Evolutionary conservation across 768 basidiomycete genomes (phyloP).

Genomic region (Pleurotus tuber-regium): DNA sequence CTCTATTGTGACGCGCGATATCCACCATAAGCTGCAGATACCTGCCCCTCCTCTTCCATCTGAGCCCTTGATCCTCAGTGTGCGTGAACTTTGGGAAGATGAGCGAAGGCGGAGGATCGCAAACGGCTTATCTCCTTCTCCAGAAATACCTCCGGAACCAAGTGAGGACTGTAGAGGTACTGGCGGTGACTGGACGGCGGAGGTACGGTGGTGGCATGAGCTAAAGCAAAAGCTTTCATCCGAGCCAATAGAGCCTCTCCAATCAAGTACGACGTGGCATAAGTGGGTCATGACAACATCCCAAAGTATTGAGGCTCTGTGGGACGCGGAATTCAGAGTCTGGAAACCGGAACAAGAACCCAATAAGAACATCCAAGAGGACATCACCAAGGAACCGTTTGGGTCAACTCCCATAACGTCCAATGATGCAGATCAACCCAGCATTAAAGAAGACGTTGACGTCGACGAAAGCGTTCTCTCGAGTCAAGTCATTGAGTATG

Average conservation of each 20-base stretch:
- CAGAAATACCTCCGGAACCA: conserved; percentile 67
- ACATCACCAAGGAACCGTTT: conserved; percentile 11
- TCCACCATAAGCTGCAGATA: conserved; percentile 69
- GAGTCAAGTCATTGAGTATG: conserved; percentile 40
- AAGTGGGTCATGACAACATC: conserved; percentile 83
- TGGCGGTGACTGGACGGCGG: conserved; percentile 67
- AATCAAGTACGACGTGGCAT: conserved; percentile 49
- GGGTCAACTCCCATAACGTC: background rate
- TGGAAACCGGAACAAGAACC: conserved; percentile 47
- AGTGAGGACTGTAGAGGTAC: conserved; percentile 58
- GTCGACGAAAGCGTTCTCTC: conserved; percentile 53
- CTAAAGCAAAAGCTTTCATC: conserved; percentile 58
- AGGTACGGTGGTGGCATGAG: conserved; percentile 75
- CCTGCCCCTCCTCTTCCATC: conserved; percentile 47
- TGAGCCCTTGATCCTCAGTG: conserved; percentile 81
- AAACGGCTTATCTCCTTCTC: conserved; percentile 70
- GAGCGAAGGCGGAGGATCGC: conserved; percentile 73
- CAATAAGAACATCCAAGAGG: conserved; percentile 12
- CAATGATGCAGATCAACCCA: conserved; percentile 16
- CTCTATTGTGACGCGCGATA: conserved; percentile 55
- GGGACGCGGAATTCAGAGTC: conserved; percentile 60
- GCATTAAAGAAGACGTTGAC: conserved; percentile 32
- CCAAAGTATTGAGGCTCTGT: conserved; percentile 85
- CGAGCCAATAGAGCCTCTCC: conserved; percentile 26
- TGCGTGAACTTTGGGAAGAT: conserved; percentile 96